Evolutionary conservation across 1,284 basidiomycete species (phyloP).

Genomic region (Ceratobasidium sp.): DNA sequence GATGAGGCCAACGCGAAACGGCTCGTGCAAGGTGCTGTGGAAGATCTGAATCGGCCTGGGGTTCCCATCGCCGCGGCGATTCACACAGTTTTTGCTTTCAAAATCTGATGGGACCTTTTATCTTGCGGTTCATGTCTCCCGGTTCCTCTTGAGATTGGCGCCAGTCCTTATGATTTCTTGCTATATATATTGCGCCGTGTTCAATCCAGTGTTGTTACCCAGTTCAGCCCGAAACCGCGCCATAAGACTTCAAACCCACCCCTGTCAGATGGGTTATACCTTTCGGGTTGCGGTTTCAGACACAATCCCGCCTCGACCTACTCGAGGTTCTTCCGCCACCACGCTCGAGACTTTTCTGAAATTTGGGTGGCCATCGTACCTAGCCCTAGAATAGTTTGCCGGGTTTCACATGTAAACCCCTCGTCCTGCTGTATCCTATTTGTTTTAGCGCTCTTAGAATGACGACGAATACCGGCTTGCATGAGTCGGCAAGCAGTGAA

Average conservation of each 20-base stretch:
- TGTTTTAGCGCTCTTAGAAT: too few relatives aligned
- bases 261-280: too few relatives aligned
- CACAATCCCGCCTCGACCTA: background rate
- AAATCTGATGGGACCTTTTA: background rate
- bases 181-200: too few relatives aligned
- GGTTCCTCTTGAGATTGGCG: too few relatives aligned
- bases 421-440: too few relatives aligned
- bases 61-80: slow-evolving; percentile 4
- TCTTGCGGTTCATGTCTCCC: too few relatives aligned
- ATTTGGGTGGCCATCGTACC: background rate
- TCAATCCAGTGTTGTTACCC: too few relatives aligned
- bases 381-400: background rate
- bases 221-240: too few relatives aligned
- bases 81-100: slow-evolving; percentile 22
- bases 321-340: background rate
- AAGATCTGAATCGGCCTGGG: background rate
- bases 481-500: too few relatives aligned
- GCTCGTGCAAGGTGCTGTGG: slow-evolving; percentile 25
- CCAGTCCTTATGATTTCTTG: too few relatives aligned
- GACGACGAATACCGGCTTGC: too few relatives aligned
- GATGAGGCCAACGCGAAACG: background rate
- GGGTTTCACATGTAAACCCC: background rate
- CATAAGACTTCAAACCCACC: too few relatives aligned
- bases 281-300: background rate
- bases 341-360: background rate